Conservation (phyloP, 192 early-diverging fungal genomes). For the Rhizophlyctis rosea region DNA sequence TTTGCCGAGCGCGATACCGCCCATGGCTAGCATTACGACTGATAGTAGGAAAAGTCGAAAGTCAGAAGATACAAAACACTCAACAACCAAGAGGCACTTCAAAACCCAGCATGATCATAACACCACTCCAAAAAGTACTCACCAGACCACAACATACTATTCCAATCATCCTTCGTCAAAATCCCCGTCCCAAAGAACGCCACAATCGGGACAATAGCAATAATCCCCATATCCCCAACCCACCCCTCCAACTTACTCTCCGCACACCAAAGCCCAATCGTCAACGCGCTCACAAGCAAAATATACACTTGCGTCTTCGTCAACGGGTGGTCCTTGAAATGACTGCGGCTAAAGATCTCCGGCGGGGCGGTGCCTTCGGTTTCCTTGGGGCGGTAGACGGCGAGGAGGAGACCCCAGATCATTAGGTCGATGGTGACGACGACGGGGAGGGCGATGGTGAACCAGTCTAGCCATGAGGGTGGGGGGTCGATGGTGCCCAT, state of each 20-base stretch:
- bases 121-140: constrained; percentile 50
- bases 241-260: constrained; percentile 68
- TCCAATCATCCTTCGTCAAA: constrained; percentile 93
- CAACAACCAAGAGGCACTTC: too few relatives aligned
- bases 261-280: constrained; percentile 89
- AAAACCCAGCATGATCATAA: too few relatives aligned
- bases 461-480: constrained; percentile 91
- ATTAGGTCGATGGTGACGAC: constrained; percentile 73
- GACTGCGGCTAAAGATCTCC: constrained; percentile 30
- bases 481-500: constrained; percentile 87
- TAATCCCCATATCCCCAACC: constrained; percentile 94
- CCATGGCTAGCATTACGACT: constrained; percentile 81
- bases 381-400: constrained; percentile 68
- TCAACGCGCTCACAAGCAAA: constrained; percentile 62
- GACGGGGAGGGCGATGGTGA: constrained; percentile 80
- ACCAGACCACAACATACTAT: constrained; percentile 93
- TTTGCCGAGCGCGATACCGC: constrained; percentile 89
- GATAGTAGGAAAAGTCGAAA: neutral
- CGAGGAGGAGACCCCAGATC: constrained; percentile 79
- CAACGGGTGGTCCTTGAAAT: constrained; percentile 36
- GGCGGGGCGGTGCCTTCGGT: constrained; percentile 20
- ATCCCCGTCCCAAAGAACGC: constrained; percentile 86
- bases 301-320: constrained; percentile 75
- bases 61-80: too few relatives aligned
- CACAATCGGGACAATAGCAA: constrained; percentile 89